Evolutionary conservation across 768 basidiomycete genomes (phyloP), one percentile per base, ranked within the genome.

Genomic region (Mycena polygramma): DNA sequence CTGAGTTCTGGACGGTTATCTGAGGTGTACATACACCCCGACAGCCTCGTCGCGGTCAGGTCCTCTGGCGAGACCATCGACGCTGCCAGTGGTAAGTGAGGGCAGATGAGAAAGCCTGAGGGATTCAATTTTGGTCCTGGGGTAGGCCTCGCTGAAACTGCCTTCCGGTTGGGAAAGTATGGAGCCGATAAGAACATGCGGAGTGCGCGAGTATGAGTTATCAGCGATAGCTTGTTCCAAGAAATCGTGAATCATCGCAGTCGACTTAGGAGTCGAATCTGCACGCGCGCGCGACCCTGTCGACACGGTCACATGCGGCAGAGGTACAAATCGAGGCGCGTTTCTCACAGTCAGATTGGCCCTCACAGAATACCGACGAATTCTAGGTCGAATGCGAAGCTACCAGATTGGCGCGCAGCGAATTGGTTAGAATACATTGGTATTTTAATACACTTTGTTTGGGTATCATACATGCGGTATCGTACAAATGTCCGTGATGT

Each of bases 121-220:
- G 30, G 30, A 8, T 48, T 14, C 2, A 17, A 10, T 10, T 1
- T 59, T 19, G 10, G 49, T 35, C 51, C 49, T 53, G 39, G 51
- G 30, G 35, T 19, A 49, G 6, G 66, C 66, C 66, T 68, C 66
- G 54, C 53, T 68, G 53, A 52, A 67, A 51, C 46, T 35, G 7
- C 15, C 8, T 30, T 60, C 7, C 24, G 26, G 64, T 22, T 53
- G 11, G 9, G 36, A 41, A 17, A 19, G 10, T n/a, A 24, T n/a
- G 26, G 41, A 54, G 41, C 5, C 36, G 57, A 55, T 41, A 49
- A 61, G 60, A 62, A 62, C 66, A 68, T 24, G 66, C 54, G 66
- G 66, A 55, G 14, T 26, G 36, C 35, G 45, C 60, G 36, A 55
- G 59, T 57, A 49, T 30, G 52, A 7, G 14, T 2, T 46, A 20